These are phyloP conservation scores for Aegilops sharonensis DNA, from an alignment of 176 grass and related monocot genomes.

Conservation along the genomic window DNA sequence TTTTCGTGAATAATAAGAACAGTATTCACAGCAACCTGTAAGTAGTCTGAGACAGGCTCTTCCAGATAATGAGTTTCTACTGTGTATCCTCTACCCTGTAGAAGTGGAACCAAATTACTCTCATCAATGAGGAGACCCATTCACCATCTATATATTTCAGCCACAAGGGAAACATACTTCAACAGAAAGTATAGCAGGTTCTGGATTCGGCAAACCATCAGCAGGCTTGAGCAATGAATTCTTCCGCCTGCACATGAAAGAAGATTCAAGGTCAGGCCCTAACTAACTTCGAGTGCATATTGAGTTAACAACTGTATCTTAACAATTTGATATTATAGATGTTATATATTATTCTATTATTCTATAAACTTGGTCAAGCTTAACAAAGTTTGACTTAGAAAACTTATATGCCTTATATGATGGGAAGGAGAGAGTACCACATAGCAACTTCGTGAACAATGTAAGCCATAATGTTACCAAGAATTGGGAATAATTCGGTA, in stretches of 20 bases:
- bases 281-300: neutral
- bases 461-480: neutral
- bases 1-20: constrained; percentile 87
- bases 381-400: neutral
- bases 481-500: too few relatives aligned
- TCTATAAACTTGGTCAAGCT: neutral
- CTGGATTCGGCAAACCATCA: constrained; percentile 56
- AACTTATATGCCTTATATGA: neutral
- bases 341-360: too few relatives aligned
- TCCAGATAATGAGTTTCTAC: constrained; percentile 92
- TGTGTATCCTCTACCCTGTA: constrained; percentile 87
- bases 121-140: neutral
- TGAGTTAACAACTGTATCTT: neutral
- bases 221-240: constrained; percentile 42
- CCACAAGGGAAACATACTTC: constrained; percentile 62
- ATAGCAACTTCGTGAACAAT: neutral
- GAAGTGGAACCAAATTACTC: constrained; percentile 19
- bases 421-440: neutral
- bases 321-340: neutral
- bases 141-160: neutral
- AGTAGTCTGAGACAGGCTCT: constrained; percentile 89
- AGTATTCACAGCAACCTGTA: constrained; percentile 67
- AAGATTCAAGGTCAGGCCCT: constrained; percentile 28
- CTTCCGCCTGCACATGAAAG: constrained; percentile 47
- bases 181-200: constrained; percentile 94